Evolutionary conservation across 768 basidiomycete species (phyloP).

Genomic region (Auricularia cornea): DNA sequence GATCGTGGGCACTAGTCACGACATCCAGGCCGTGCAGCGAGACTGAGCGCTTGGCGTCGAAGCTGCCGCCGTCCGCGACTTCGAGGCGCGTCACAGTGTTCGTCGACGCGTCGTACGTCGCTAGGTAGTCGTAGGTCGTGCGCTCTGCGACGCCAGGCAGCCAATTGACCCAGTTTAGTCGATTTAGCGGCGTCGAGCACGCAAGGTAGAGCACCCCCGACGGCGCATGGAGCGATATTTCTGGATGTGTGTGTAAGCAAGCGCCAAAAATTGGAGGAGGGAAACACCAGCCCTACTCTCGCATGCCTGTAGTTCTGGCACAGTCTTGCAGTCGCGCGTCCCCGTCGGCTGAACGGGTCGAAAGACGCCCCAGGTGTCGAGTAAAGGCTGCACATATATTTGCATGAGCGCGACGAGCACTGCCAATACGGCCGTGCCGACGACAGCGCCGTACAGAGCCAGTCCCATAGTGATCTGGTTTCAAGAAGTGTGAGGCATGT

Average conservation of each 20-base stretch:
- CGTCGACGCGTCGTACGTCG: conserved; percentile 46
- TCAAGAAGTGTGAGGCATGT: too few relatives aligned
- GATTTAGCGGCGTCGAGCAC: conserved; percentile 35
- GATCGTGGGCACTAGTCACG: conserved; percentile 41
- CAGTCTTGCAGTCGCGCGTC: background rate
- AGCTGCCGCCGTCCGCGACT: conserved; percentile 28
- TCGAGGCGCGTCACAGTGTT: conserved; percentile 37
- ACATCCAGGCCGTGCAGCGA: conserved; percentile 67
- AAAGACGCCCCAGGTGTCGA: background rate
- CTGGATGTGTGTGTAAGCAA: too few relatives aligned
- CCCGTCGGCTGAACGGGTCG: background rate
- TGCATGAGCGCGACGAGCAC: too few relatives aligned
- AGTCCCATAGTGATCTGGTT: too few relatives aligned
- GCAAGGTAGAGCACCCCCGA: conserved; percentile 53
- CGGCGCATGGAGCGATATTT: conserved; percentile 47
- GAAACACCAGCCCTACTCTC: too few relatives aligned
- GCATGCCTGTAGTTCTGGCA: background rate
- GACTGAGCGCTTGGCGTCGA: conserved; percentile 27
- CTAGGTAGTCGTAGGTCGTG: conserved; percentile 45
- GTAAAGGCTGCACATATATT: too few relatives aligned
- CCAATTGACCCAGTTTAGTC: background rate
- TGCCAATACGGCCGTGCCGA: too few relatives aligned
- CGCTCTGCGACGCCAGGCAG: conserved; percentile 22
- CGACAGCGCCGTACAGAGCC: too few relatives aligned
- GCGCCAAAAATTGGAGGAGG: too few relatives aligned